phyloP scores from a whole-genome alignment of 371 early-diverging fungal species.

The Rhizomucor miehei region DNA sequence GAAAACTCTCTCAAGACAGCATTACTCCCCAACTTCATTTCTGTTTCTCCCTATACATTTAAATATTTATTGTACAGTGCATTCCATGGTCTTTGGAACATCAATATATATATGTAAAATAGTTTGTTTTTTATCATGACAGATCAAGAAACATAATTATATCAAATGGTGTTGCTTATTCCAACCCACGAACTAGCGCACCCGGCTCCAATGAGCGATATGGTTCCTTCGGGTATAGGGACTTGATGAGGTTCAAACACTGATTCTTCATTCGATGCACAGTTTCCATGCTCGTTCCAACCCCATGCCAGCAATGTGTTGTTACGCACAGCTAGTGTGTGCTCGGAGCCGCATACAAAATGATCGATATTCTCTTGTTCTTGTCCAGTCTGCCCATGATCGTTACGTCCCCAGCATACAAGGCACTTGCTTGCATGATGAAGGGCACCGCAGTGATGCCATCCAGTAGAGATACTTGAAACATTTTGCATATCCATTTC shows the following conservation, averaged over 20 bases:
- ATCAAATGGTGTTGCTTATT: background rate
- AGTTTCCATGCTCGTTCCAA: conserved; percentile 95
- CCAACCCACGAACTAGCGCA: conserved; percentile 26
- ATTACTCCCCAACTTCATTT: no score
- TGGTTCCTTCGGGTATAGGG: background rate
- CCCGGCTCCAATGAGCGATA: conserved; percentile 16
- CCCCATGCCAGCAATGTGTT: conserved; percentile 73
- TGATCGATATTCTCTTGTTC: conserved; percentile 22
- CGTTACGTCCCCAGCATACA: conserved; percentile 65
- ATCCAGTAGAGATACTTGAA: conserved; percentile 58
- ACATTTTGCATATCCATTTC: background rate
- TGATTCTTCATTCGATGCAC: conserved; percentile 44
- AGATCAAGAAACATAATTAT: background rate
- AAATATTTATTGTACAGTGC: background rate
- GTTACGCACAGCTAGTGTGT: conserved; percentile 53
- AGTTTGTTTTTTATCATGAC: background rate
- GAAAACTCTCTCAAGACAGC: no score
- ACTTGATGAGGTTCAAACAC: background rate
- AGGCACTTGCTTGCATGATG: conserved; percentile 15
- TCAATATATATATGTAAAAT: background rate
- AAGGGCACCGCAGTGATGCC: conserved; percentile 60
- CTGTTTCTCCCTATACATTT: background rate
- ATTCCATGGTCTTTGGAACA: background rate
- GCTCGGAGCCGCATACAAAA: conserved; percentile 79
- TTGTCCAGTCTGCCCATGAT: conserved; percentile 63